Conservation (phyloP, 2,329 filamentous ascomycete species). For the Sarocladium strictum region DNA sequence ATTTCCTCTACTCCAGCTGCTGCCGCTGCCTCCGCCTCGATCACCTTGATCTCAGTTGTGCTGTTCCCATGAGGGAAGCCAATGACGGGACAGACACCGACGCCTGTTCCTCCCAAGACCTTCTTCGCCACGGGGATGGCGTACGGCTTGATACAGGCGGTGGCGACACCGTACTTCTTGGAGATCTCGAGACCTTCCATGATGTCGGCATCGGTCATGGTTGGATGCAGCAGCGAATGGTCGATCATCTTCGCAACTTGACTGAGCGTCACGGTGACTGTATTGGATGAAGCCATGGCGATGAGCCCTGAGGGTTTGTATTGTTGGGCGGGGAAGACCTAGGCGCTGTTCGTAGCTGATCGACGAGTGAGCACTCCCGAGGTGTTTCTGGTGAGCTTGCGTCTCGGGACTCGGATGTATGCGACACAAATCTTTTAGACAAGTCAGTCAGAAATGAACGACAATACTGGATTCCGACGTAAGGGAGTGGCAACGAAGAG, state of each 20-base stretch:
- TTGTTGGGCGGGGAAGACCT: no score
- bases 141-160: constrained; percentile 56
- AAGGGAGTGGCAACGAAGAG: no score
- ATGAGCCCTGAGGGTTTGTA: no score
- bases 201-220: constrained; percentile 52
- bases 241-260: constrained; percentile 52
- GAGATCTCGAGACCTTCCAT: constrained; percentile 40
- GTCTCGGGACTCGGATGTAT: no score
- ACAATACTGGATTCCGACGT: no score
- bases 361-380: no score
- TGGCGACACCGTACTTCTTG: constrained; percentile 42
- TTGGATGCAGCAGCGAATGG: constrained; percentile 56
- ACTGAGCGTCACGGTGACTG: constrained; percentile 34
- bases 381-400: no score
- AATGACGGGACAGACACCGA: constrained; percentile 51
- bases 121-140: constrained; percentile 40
- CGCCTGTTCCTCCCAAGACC: constrained; percentile 40
- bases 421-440: no score
- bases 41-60: constrained; percentile 46
- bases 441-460: no score
- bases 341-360: no score
- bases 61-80: constrained; percentile 57
- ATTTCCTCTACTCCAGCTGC: constrained; percentile 46
- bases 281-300: constrained; percentile 12
- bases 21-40: constrained; percentile 43